Evolutionary conservation across 345 rosid genomes (phyloP).

Genomic region (Brassica rapa): DNA sequence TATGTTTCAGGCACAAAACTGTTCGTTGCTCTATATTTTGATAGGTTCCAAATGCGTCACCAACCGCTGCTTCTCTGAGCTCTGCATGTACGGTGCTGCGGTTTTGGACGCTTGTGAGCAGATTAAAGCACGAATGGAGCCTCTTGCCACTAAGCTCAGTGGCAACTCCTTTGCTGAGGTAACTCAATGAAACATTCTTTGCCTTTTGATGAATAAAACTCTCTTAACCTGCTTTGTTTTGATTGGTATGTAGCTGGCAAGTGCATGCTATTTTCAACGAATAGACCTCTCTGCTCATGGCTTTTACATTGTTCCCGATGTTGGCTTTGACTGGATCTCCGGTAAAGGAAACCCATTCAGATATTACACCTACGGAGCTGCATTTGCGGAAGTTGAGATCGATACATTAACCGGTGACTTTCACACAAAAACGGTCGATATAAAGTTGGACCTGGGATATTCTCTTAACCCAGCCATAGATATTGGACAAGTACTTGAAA

Average conservation of each 20-base stretch:
- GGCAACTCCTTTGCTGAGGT: slow-evolving; percentile 83
- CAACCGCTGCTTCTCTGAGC: slow-evolving; percentile 98
- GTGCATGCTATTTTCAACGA: slow-evolving; percentile 67
- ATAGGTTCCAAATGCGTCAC: slow-evolving; percentile 94
- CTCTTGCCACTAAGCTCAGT: slow-evolving; percentile 69
- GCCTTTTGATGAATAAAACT: slow-evolving; percentile 11
- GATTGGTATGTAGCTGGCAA: background rate
- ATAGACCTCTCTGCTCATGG: slow-evolving; percentile 96
- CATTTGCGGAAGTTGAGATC: slow-evolving; percentile 22
- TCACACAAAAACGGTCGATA: slow-evolving; percentile 71
- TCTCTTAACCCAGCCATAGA: slow-evolving; percentile 94
- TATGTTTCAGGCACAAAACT: background rate
- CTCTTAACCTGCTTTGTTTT: background rate
- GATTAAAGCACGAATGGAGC: slow-evolving; percentile 40
- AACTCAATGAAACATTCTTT: background rate
- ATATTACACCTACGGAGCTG: slow-evolving; percentile 1
- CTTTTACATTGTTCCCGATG: slow-evolving; percentile 74
- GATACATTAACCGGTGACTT: slow-evolving; percentile 92
- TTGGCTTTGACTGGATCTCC: slow-evolving; percentile 76
- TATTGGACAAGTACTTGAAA: slow-evolving; percentile 17
- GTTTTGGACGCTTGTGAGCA: no score
- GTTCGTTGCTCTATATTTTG: background rate
- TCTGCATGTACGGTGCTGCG: slow-evolving; percentile 96
- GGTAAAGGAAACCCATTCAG: slow-evolving; percentile 68
- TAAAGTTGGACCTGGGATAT: slow-evolving; percentile 81